Percentiles rank a stretch among this genome's conserved stretches.
These are phyloP conservation scores for Coemansia sp. DNA, from an alignment of 192 early-diverging fungal species.

Conservation along the genomic window DNA sequence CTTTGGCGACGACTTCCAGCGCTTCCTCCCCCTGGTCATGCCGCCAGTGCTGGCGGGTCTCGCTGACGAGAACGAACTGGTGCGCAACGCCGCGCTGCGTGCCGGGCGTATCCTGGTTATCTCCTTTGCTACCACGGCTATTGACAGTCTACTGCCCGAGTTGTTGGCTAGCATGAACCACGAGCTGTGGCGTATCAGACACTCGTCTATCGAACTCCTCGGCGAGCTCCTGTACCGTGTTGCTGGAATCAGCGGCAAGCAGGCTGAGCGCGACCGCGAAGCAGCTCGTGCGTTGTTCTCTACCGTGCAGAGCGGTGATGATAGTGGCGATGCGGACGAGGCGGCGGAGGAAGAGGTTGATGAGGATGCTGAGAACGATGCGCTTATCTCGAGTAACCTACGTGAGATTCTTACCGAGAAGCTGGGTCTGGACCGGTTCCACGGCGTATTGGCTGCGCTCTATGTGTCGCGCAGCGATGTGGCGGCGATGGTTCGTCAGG, in stretches of 20 bases:
- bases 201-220: conserved; percentile 91
- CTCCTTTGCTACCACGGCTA: conserved; percentile 85
- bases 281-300: conserved; percentile 50
- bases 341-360: conserved; percentile 21
- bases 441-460: conserved; percentile 83
- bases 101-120: conserved; percentile 93
- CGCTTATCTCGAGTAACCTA: conserved; percentile 38
- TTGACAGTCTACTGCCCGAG: conserved; percentile 90
- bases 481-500: conserved; percentile 82
- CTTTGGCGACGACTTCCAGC: conserved; percentile 89
- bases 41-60: conserved; percentile 88
- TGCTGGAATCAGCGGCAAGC: conserved; percentile 79
- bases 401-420: conserved; percentile 67
- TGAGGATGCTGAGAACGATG: conserved; percentile 39
- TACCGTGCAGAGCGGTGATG: conserved; percentile 35
- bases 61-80: conserved; percentile 94
- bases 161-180: conserved; percentile 89
- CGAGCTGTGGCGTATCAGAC: conserved; percentile 95
- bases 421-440: conserved; percentile 85
- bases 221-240: conserved; percentile 94
- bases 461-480: conserved; percentile 92
- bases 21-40: conserved; percentile 86
- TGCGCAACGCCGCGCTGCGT: conserved; percentile 89
- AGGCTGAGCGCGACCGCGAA: conserved; percentile 56
- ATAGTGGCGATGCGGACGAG: conserved; percentile 56